These are phyloP conservation scores for Alternaria dauci DNA, from an alignment of 2,329 filamentous ascomycete species.

Conservation along the genomic window DNA sequence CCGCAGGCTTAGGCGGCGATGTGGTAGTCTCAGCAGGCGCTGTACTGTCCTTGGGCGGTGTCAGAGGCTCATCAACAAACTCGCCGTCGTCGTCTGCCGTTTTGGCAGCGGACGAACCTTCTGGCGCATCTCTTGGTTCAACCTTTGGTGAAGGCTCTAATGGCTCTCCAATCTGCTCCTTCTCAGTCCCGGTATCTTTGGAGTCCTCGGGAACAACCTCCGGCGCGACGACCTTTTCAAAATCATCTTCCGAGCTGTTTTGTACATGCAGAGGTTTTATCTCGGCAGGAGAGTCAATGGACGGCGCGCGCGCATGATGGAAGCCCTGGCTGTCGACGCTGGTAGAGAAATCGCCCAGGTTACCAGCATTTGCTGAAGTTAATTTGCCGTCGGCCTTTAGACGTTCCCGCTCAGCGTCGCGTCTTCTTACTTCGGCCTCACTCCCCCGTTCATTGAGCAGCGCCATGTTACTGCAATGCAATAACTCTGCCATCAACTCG, in stretches of 20 bases:
- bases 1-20: conserved; percentile 34
- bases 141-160: conserved; percentile 57
- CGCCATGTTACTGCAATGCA: conserved; percentile 99
- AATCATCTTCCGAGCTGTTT: conserved; percentile 87
- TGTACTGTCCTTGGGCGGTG: conserved; percentile 57
- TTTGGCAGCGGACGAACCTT: conserved; percentile 35
- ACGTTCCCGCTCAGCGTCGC: conserved; percentile 82
- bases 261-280: conserved; percentile 77
- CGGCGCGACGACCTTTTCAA: conserved; percentile 81
- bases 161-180: conserved; percentile 47
- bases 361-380: conserved; percentile 64
- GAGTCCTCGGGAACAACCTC: conserved; percentile 76
- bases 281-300: conserved; percentile 67
- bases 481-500: conserved; percentile 94
- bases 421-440: conserved; percentile 80
- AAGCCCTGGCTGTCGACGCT: conserved; percentile 63
- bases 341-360: conserved; percentile 63
- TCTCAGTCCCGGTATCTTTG: conserved; percentile 60
- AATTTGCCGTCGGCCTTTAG: conserved; percentile 81
- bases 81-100: conserved; percentile 64
- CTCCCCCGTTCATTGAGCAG: conserved; percentile 90
- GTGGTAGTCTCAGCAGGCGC: conserved; percentile 28
- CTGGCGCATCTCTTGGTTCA: conserved; percentile 38
- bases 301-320: conserved; percentile 59
- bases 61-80: conserved; percentile 80